phyloP scores from a whole-genome alignment of 768 basidiomycete genomes.

The Amylocystis lapponica region DNA sequence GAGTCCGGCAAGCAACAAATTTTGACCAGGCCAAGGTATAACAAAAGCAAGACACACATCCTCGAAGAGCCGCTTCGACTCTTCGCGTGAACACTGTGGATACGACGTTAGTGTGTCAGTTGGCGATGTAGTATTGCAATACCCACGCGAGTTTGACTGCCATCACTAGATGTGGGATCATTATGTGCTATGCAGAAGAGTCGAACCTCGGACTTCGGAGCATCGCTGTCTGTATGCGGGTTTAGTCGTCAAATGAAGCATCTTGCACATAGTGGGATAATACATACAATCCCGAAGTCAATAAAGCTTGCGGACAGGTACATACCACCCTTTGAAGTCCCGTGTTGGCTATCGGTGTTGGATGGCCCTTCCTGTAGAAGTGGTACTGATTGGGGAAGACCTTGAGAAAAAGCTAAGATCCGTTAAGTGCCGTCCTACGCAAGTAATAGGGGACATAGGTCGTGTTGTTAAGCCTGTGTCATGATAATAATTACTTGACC shows the following conservation, averaged over 20 bases:
- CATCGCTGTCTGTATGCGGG: too few species aligned
- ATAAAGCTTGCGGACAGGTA: constrained; percentile 49
- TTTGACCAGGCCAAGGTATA: constrained; percentile 30
- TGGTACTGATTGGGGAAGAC: too few species aligned
- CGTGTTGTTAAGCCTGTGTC: constrained; percentile 36
- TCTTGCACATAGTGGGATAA: constrained; percentile 19
- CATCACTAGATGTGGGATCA: constrained; percentile 11
- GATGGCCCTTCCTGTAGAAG: too few species aligned
- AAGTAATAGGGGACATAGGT: constrained; percentile 42
- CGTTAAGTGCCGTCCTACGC: constrained; percentile 31
- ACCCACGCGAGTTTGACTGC: constrained; percentile 36
- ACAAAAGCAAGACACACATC: constrained; percentile 43
- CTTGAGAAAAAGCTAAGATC: constrained; percentile 39
- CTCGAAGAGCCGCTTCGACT: constrained; percentile 32
- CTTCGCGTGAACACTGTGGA: constrained; percentile 5
- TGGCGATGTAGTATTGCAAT: neutral
- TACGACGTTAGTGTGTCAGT: neutral
- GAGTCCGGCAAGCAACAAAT: constrained; percentile 40
- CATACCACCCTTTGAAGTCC: constrained; percentile 26
- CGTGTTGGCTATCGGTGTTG: too few species aligned
- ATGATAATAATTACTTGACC: constrained; percentile 2
- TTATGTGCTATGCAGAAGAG: constrained; percentile 24
- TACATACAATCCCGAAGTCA: constrained; percentile 58
- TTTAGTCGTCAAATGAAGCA: too few species aligned
- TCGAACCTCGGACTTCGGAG: constrained; percentile 33